Base-by-base conservation (phyloP, 495 filamentous ascomycete genomes). In the Hypoxylon lienhwacheense region DNA sequence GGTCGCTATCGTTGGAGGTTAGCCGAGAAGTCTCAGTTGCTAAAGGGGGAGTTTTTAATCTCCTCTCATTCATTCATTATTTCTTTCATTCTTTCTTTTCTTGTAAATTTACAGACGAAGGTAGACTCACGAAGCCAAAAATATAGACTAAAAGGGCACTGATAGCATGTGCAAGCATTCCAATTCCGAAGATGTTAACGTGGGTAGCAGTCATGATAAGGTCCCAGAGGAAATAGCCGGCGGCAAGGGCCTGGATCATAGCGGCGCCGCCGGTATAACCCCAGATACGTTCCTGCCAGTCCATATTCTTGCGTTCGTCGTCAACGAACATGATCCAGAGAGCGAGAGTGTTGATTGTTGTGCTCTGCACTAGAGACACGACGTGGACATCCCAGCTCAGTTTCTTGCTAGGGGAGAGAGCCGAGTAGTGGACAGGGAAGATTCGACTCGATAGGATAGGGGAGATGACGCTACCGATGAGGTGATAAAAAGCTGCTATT, bases 381-480 rank as follows among this genome's bases (percentile, higher is more conserved):
- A 97, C 87, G 67, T 97, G 93, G 20, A 96, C 86, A 70, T 99
- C 87, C 93, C 93, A 99, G 80, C 92, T 97, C 55, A 92, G 73
- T 68, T 80, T 83, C 39, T 87, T 92, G 22, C 85, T 80, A 7
- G 69, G 70, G 40, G 78, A 78, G 47, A 96, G 74, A 22, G 76
- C 73, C 8, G 78, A 71, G 72, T 97, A 98, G 59, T 77, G 77
- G 24, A 67, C 61, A n/a, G 91, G 85, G 65, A 91, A 88, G 47
- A 92, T 64, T 43, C 71, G 61, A 34, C 70, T 70, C 39, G 90
- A 95, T 39, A 97, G 47, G 22, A 73, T 61, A 15, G 93, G 95
- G 19, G 95, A 91, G 62, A 95, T 48, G 66, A 83, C 74, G 37
- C 73, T 72, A 71, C 87, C 82, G 70, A 91, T 84, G 65, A 88